phyloP scores from a whole-genome alignment of 2,329 filamentous ascomycete species.

The Colletotrichum liaoningense region DNA sequence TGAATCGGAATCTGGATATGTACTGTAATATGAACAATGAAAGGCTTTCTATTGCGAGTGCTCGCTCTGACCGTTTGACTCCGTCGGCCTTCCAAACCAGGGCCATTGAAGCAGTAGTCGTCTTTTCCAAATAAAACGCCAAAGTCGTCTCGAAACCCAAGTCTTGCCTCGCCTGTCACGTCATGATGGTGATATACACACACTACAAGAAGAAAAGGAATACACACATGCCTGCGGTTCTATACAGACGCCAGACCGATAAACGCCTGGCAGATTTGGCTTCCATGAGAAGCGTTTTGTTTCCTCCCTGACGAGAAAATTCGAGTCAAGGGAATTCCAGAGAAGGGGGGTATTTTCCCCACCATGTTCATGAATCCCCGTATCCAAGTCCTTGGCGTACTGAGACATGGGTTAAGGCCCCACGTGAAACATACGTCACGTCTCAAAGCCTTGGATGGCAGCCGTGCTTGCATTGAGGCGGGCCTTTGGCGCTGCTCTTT shows the following conservation, averaged over 20 bases:
- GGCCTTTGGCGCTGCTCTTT: background rate
- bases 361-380: slow-evolving; percentile 6
- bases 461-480: background rate
- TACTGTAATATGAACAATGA: background rate
- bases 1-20: slow-evolving; percentile 1
- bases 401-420: slow-evolving; percentile 4
- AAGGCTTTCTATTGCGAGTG: background rate
- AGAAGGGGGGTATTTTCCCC: background rate
- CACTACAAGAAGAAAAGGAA: background rate
- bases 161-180: background rate
- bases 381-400: slow-evolving; percentile 8
- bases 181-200: background rate
- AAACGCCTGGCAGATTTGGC: background rate
- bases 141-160: slow-evolving; percentile 3
- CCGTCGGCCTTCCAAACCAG: background rate
- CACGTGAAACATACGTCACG: slow-evolving; percentile 25
- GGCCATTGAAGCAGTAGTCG: background rate
- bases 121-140: slow-evolving; percentile 24
- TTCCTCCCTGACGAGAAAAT: background rate
- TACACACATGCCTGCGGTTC: slow-evolving; percentile 5
- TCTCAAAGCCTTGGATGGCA: slow-evolving; percentile 25
- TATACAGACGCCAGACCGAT: background rate
- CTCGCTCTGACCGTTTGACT: background rate
- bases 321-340: background rate
- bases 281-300: background rate